A percentile compares a stretch with the other conserved stretches of the same genome.
Conservation (phyloP, 148 eudicot genomes). For the Rhododendron griersonianum region DNA sequence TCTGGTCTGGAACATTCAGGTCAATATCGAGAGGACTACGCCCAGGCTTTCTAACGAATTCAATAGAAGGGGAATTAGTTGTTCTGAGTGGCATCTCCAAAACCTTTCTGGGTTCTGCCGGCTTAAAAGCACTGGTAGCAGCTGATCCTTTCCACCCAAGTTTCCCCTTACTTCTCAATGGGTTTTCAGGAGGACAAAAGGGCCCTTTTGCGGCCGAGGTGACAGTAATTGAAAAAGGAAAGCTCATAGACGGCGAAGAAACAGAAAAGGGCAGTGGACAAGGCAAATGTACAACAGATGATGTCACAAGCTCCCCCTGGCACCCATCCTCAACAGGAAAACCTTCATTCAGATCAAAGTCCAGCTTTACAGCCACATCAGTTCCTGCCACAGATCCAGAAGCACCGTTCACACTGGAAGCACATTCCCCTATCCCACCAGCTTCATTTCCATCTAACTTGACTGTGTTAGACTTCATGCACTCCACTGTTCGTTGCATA, state of each 20-base stretch:
- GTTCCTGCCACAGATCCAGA: constrained; percentile 5
- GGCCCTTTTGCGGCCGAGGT: constrained; percentile 75
- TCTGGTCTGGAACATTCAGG: constrained; percentile 80
- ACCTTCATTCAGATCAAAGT: constrained; percentile 39
- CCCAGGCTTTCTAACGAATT: constrained; percentile 34
- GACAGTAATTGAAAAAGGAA: constrained; percentile 28
- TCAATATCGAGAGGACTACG: constrained; percentile 70
- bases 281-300: constrained; percentile 13
- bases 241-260: constrained; percentile 11
- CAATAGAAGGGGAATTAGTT: constrained; percentile 19
- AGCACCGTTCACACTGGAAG: not conserved
- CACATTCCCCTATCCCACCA: constrained; percentile 3
- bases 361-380: constrained; percentile 19
- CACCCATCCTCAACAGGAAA: constrained; percentile 27
- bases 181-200: constrained; percentile 61
- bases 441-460: constrained; percentile 14
- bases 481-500: constrained; percentile 8
- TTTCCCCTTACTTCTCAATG: constrained; percentile 55
- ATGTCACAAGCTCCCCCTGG: constrained; percentile 13
- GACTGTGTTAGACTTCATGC: not conserved
- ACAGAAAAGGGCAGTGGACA: constrained; percentile 23
- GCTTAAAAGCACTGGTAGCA: constrained; percentile 93
- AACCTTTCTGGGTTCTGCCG: constrained; percentile 77
- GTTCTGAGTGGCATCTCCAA: constrained; percentile 30
- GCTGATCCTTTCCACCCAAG: constrained; percentile 93